phyloP scores from a whole-genome alignment of 2,329 filamentous ascomycete genomes.

The Lasiodiplodia citricola region DNA sequence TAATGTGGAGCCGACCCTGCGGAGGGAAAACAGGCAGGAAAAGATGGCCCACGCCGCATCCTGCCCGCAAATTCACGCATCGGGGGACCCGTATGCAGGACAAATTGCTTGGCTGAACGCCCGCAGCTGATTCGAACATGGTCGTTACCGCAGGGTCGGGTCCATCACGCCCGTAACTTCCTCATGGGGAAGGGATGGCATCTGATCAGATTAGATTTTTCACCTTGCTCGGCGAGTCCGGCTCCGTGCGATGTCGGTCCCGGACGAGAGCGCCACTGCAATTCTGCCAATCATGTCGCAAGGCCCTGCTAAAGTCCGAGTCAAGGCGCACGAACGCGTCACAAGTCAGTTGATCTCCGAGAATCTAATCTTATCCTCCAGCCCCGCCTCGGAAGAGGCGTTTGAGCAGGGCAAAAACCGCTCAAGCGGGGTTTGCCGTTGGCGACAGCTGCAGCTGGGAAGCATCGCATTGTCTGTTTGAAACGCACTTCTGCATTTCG shows the following conservation, averaged over 20 bases:
- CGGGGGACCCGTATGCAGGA: background rate
- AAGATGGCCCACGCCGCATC: background rate
- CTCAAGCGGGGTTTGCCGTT: background rate
- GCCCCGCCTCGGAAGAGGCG: background rate
- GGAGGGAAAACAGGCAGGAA: background rate
- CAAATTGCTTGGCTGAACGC: constrained; percentile 12
- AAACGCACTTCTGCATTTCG: background rate
- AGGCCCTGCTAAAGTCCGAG: background rate
- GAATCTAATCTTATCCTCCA: constrained; percentile 5
- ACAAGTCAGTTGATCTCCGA: background rate
- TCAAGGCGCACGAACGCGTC: background rate
- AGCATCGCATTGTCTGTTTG: background rate
- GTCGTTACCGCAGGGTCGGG: constrained; percentile 7
- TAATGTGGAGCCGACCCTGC: background rate
- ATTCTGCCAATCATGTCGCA: background rate
- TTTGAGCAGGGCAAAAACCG: background rate
- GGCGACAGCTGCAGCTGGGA: background rate
- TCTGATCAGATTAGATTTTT: constrained; percentile 19
- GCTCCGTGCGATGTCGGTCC: background rate
- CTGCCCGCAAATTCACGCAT: background rate
- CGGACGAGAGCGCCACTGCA: background rate
- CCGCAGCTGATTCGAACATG: background rate
- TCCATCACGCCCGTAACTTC: constrained; percentile 1
- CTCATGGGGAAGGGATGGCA: constrained; percentile 2
- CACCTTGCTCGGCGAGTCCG: background rate